phyloP scores from a whole-genome alignment of 257 asterid genomes.

The Solanum rostratum region DNA sequence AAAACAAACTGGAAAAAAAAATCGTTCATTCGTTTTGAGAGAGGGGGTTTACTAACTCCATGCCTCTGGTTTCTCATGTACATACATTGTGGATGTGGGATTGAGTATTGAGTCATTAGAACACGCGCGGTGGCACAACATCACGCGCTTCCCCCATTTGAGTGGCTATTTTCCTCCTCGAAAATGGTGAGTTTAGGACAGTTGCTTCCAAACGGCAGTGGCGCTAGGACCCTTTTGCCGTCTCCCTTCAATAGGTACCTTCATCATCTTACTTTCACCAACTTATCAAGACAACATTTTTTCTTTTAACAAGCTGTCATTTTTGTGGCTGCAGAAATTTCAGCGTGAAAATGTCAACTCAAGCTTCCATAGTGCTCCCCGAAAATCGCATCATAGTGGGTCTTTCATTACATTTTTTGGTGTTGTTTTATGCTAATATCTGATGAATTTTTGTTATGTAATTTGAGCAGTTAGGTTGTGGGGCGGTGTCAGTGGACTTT shows the following conservation, averaged over 20 bases:
- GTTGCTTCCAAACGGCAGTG: neutral
- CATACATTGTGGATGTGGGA: neutral
- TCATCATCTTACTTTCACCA: neutral
- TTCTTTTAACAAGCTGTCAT: neutral
- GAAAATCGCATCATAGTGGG: conserved; percentile 53
- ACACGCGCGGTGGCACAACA: neutral
- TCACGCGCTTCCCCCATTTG: neutral
- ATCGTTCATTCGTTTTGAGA: too few species aligned
- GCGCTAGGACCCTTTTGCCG: neutral
- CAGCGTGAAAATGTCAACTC: conserved; percentile 39
- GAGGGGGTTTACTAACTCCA: too few species aligned
- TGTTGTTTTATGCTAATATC: neutral
- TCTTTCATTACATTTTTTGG: neutral
- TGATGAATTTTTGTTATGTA: conserved; percentile 4
- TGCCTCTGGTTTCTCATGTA: neutral
- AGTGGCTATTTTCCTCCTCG: neutral
- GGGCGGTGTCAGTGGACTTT: conserved; percentile 48
- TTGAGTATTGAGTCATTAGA: neutral
- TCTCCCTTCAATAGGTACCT: neutral
- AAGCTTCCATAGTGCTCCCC: conserved; percentile 24
- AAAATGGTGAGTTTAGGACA: neutral
- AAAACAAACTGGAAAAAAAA: too few species aligned
- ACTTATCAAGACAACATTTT: neutral
- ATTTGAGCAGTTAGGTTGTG: conserved; percentile 66
- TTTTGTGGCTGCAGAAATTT: conserved; percentile 12